phyloP scores from a whole-genome alignment of 352 stramenopile genomes.

The Phytopythium delawarense region DNA sequence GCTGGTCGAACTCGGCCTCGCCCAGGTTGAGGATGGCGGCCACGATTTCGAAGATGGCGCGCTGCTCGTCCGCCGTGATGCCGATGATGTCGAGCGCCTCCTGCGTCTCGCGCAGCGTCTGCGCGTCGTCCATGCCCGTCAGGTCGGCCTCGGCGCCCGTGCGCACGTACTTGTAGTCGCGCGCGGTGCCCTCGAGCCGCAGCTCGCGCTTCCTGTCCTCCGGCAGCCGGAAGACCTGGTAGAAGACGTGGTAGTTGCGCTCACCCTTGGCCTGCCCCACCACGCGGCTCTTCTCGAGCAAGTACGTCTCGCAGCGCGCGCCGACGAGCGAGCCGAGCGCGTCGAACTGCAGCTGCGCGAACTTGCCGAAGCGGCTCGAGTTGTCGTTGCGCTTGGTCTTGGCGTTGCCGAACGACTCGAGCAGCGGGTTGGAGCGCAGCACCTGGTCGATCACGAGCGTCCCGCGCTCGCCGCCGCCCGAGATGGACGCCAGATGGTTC shows the following conservation, averaged over 20 bases:
- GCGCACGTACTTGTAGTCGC: constrained; percentile 78
- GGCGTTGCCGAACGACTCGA: constrained; percentile 78
- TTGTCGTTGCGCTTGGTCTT: constrained; percentile 87
- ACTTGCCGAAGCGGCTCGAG: constrained; percentile 76
- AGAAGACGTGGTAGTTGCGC: constrained; percentile 99
- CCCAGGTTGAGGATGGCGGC: constrained; percentile 96
- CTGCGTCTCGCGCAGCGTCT: constrained; percentile 80
- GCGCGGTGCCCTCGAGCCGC: constrained; percentile 49
- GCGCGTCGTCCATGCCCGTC: constrained; percentile 60
- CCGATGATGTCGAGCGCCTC: constrained; percentile 89
- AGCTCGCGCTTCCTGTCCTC: constrained; percentile 44
- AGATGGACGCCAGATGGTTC: constrained; percentile 79
- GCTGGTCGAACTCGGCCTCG: constrained; percentile 90
- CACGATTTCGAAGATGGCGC: constrained; percentile 93
- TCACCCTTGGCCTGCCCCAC: constrained; percentile 88
- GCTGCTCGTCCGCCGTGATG: constrained; percentile 84
- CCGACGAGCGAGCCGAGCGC: constrained; percentile 51
- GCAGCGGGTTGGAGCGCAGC: constrained; percentile 68
- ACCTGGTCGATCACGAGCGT: constrained; percentile 79
- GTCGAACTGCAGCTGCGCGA: constrained; percentile 79
- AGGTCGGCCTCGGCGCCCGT: constrained; percentile 47
- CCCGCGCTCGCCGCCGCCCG: constrained; percentile 52
- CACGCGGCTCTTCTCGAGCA: constrained; percentile 96
- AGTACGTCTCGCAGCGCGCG: constrained; percentile 87
- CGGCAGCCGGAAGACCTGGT: constrained; percentile 87